Evolutionary conservation across 371 early-diverging fungal species (phyloP), one percentile per base, ranked within the genome.

Genomic region (Rhizopus microsporus): DNA sequence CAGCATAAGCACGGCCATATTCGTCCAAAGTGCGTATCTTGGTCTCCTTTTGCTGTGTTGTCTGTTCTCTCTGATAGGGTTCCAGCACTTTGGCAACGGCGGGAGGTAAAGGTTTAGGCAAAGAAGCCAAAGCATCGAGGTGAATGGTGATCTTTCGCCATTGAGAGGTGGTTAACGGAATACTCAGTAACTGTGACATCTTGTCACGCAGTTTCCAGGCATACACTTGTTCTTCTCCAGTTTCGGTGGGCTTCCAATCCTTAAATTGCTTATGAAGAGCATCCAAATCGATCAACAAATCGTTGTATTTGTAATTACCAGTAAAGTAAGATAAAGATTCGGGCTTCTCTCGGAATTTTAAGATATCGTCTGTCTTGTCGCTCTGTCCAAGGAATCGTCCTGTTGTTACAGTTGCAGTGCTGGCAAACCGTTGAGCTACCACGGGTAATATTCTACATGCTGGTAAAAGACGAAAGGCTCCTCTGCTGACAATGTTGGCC

Each of bases 291-390:
- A 88, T 87, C 10, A 93, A 62, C 31, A 89, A 75, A 51, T 88
- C 86, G 62, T 88, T 88, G 80, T 89, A 94, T 53, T 80, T 78
- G 57, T 89, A 88, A 68, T 93, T 91, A 3, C 91, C 91, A 31
- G 94, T 94, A 66, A 97, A 97, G 72, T 95, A 97, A 7, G 93
- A 87, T 3, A 87, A 69, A 7, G 90, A 86, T 34, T 72, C 75
- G 4, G 93, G 93, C 48, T 85, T 84, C 45, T 84, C 67, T 54
- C 78, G 68, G 15, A 65, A 56, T 23, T 68, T 63, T 32, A 72
- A 60, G 35, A 71, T 46, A 47, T 72, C 73, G 44, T 72, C 73
- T 37, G 23, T 23, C 23, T 23, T 23, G 23, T 23, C 23, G 23
- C 23, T 23, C 23, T 23, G 23, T 23, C 23, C 23, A 23, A 23